Base-by-base conservation (phyloP, 2,329 filamentous ascomycete genomes). In the Colletotrichum costaricense region DNA sequence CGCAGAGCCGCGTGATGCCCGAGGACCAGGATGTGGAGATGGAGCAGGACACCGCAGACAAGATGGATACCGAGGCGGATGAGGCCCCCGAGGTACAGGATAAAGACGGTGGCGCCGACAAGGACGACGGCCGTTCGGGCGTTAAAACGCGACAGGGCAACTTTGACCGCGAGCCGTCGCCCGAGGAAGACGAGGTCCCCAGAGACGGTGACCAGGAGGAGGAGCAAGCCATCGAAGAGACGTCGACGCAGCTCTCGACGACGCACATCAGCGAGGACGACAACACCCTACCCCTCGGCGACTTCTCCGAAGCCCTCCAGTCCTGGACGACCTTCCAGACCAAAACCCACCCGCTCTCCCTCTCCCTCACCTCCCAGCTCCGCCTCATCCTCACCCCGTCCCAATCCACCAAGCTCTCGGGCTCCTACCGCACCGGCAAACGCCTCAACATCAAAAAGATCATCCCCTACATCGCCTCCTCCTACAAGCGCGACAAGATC, bases 401-500 rank as follows among this genome's bases (percentile, higher is more conserved):
- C 0, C 92, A 97, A 66, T 95, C 96, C 1, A 98, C 97, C 49
- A 99, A 98, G 80, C 93, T 99, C 75, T 95, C 96, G 2, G 97
- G 97, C 56, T 95, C 97, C 77, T 98, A 97, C 89, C 94, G 97
- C 77, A 99, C 97, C 0, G 97, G 97, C 75, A 99, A 99, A 83
- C 93, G 97, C 0, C 94, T 99, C 78, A 99, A 98, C 84, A 98
- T 99, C 87, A 98, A 98, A 84, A 95, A 96, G 77, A 99, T 99
- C 84, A 99, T 99, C 79, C 97, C 97, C 0, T 99, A 99, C 85
- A 98, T 99, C 78, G 97, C 97, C 1, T 98, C 95, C 0, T 93
- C 94, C 80, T 99, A 98, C 89, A 98, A 98, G 88, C 94, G 97
- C 74, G 97, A 99, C 89, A 99, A 99, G 88, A 99, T 99, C 84